phyloP scores from a whole-genome alignment of 2,329 filamentous ascomycete genomes.

The Amauroascus verrucosus region DNA sequence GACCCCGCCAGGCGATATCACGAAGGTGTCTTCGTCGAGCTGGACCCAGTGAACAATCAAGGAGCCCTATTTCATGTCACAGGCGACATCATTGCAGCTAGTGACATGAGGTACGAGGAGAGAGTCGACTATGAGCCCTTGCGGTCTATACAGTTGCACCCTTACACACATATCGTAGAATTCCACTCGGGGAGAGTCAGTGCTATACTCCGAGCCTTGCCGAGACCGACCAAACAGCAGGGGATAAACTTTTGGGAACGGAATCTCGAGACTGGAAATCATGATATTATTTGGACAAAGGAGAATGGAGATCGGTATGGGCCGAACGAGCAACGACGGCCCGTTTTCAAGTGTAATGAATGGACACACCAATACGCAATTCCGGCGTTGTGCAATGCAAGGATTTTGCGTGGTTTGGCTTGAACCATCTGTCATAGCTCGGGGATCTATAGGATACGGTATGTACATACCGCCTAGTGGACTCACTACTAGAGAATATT shows the following conservation, averaged over 20 bases:
- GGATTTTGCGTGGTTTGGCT: constrained; percentile 12
- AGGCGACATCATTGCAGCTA: constrained; percentile 13
- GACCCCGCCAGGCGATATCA: constrained; percentile 16
- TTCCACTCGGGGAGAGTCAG: constrained; percentile 13
- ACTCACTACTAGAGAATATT: too few relatives aligned
- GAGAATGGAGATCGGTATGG: constrained; percentile 14
- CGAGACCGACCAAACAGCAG: constrained; percentile 14
- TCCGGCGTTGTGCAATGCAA: constrained; percentile 15
- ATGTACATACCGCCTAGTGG: too few relatives aligned
- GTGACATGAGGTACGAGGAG: constrained; percentile 15
- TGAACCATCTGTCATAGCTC: too few relatives aligned
- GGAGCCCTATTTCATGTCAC: constrained; percentile 16
- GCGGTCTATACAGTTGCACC: constrained; percentile 7
- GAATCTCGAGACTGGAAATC: constrained; percentile 1
- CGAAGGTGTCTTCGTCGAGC: constrained; percentile 15
- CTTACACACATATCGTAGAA: constrained; percentile 10
- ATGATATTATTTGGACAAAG: constrained; percentile 16
- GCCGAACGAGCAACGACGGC: constrained; percentile 12
- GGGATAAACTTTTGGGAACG: constrained; percentile 16
- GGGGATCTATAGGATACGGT: too few relatives aligned
- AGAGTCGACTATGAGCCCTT: background rate
- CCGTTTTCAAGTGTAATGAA: constrained; percentile 17
- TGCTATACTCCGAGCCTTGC: constrained; percentile 13
- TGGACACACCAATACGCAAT: constrained; percentile 14
- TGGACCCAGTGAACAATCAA: background rate